Percentiles rank a stretch among this genome's conserved stretches.
These are phyloP conservation scores for Botryotinia calthae DNA, from an alignment of 2,329 filamentous ascomycete species.

Conservation along the genomic window DNA sequence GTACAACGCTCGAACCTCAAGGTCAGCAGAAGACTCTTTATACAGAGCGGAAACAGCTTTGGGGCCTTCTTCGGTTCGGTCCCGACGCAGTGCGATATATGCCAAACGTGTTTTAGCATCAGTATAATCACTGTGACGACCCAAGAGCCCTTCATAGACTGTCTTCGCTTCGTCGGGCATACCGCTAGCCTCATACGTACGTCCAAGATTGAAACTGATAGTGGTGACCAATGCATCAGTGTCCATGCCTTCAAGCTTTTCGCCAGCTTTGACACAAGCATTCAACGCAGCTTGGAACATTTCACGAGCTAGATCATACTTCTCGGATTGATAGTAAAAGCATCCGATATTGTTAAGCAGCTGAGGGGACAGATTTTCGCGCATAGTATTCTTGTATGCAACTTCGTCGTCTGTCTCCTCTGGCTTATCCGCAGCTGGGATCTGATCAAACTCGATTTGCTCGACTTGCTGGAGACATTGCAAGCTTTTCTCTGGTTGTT, in stretches of 20 bases:
- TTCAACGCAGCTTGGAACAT: slow-evolving; percentile 90
- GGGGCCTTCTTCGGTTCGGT: slow-evolving; percentile 80
- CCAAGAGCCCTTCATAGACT: slow-evolving; percentile 82
- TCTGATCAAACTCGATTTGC: slow-evolving; percentile 78
- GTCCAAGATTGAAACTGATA: slow-evolving; percentile 93
- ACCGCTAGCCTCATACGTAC: slow-evolving; percentile 85
- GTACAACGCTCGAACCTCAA: slow-evolving; percentile 89
- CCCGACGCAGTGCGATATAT: slow-evolving; percentile 81
- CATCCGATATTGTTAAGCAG: slow-evolving; percentile 96
- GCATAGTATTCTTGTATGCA: slow-evolving; percentile 58
- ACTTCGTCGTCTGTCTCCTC: slow-evolving; percentile 58
- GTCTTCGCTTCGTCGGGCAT: slow-evolving; percentile 79
- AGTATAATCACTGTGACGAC: slow-evolving; percentile 85
- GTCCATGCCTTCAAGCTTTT: slow-evolving; percentile 73
- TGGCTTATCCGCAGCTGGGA: slow-evolving; percentile 67
- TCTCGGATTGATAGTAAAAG: slow-evolving; percentile 87
- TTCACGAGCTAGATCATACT: slow-evolving; percentile 74
- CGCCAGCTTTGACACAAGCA: slow-evolving; percentile 78
- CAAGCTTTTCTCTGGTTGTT: slow-evolving; percentile 84
- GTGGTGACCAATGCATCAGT: slow-evolving; percentile 91
- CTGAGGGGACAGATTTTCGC: slow-evolving; percentile 81
- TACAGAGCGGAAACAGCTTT: slow-evolving; percentile 84
- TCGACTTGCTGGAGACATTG: slow-evolving; percentile 92
- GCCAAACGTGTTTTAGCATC: slow-evolving; percentile 86
- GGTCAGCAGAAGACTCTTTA: slow-evolving; percentile 76